Conservation (phyloP, 2,329 filamentous ascomycete genomes). For the Xylariales sp. region DNA sequence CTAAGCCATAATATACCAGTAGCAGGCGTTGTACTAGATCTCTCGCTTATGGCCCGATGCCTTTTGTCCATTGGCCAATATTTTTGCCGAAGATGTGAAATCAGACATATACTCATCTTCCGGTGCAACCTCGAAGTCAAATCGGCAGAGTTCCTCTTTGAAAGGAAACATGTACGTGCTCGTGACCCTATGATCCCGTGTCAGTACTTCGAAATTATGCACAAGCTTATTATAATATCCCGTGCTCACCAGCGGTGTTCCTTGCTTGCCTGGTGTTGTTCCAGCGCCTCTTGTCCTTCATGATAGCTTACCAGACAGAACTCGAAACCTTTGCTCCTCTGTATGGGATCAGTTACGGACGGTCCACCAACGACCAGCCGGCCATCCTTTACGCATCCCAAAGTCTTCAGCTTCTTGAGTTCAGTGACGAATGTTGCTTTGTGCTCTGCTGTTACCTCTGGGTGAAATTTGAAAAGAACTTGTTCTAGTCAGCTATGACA, state of each 20-base stretch:
- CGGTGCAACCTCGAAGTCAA: slow-evolving; percentile 43
- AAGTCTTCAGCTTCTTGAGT: slow-evolving; percentile 41
- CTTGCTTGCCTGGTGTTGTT: slow-evolving; percentile 45
- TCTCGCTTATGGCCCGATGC: too few species aligned
- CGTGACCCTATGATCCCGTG: slow-evolving; percentile 37
- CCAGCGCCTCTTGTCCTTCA: slow-evolving; percentile 37
- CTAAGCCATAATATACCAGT: too few species aligned
- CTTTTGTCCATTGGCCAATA: too few species aligned
- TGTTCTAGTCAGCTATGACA: too few species aligned
- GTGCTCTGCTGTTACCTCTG: slow-evolving; percentile 35
- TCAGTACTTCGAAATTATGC: not conserved
- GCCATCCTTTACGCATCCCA: slow-evolving; percentile 43
- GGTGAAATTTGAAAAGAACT: slow-evolving; percentile 48
- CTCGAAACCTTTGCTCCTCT: slow-evolving; percentile 48
- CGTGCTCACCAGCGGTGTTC: slow-evolving; percentile 44
- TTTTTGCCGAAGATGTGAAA: too few species aligned
- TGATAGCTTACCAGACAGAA: slow-evolving; percentile 50
- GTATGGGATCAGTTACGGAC: slow-evolving; percentile 46
- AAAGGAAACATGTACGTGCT: slow-evolving; percentile 46
- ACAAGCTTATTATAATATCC: not conserved
- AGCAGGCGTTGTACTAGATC: too few species aligned
- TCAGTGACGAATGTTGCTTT: slow-evolving; percentile 40
- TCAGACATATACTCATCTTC: slow-evolving; percentile 4
- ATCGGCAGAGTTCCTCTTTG: slow-evolving; percentile 48
- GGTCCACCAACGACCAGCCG: slow-evolving; percentile 48